Percentiles rank a stretch among this genome's conserved stretches.
These are phyloP conservation scores for Podaxis rugospora DNA, from an alignment of 768 basidiomycete genomes.

Conservation along the genomic window DNA sequence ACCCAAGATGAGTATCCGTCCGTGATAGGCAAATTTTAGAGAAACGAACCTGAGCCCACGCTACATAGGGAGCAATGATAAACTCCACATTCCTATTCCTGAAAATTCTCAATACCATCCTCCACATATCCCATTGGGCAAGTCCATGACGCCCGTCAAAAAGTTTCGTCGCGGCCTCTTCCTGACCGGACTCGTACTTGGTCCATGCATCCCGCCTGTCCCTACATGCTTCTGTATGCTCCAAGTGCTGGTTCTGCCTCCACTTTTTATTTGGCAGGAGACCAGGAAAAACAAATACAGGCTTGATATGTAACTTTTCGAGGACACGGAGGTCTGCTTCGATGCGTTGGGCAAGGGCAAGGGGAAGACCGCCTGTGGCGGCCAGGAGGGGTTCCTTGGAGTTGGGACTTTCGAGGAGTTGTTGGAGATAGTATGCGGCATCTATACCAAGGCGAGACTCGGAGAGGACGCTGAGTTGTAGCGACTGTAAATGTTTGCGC, in stretches of 20 bases:
- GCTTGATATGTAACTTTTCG: conserved; percentile 91
- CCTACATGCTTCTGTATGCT: conserved; percentile 64
- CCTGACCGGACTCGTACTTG: conserved; percentile 89
- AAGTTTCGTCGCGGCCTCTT: conserved; percentile 81
- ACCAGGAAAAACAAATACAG: conserved; percentile 97
- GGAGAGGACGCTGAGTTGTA: conserved; percentile 74
- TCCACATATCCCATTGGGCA: conserved; percentile 90
- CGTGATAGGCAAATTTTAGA: conserved; percentile 1
- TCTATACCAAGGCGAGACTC: conserved; percentile 97
- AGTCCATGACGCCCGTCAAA: conserved; percentile 75
- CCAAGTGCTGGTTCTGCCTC: conserved; percentile 56
- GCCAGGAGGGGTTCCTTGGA: conserved; percentile 90
- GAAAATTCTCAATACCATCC: conserved; percentile 88
- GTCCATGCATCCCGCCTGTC: conserved; percentile 86
- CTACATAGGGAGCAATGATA: conserved; percentile 90
- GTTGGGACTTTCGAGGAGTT: conserved; percentile 68
- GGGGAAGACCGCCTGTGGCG: conserved; percentile 91
- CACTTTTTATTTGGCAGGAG: conserved; percentile 72
- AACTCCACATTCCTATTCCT: conserved; percentile 95
- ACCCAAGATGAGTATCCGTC: not conserved
- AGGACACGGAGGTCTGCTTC: conserved; percentile 88
- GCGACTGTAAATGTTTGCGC: conserved; percentile 83
- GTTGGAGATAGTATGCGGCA: conserved; percentile 84
- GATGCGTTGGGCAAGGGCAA: conserved; percentile 83
- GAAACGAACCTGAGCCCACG: conserved; percentile 87